These are phyloP conservation scores for Trichophyton rubrum DNA, from an alignment of 2,329 filamentous ascomycete genomes.

Conservation along the genomic window DNA sequence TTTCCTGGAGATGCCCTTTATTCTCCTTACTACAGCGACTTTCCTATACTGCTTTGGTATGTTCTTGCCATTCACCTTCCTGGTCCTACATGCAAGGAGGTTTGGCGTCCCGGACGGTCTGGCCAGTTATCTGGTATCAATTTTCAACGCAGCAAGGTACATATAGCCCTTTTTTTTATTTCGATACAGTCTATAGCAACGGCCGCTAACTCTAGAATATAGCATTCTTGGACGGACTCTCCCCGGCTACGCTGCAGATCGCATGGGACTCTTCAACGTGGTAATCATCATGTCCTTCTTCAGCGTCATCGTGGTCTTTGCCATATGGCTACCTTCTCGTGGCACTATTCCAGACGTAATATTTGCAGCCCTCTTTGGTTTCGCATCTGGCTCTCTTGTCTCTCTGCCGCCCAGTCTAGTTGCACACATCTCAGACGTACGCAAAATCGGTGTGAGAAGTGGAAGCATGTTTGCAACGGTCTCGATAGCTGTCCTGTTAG, in stretches of 20 bases:
- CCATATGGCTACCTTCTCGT: slow-evolving; percentile 41
- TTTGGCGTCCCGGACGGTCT: slow-evolving; percentile 39
- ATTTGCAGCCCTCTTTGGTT: slow-evolving; percentile 57
- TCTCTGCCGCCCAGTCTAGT: slow-evolving; percentile 51
- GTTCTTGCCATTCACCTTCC: slow-evolving; percentile 45
- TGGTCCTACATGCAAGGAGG: slow-evolving; percentile 34
- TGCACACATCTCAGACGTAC: slow-evolving; percentile 57
- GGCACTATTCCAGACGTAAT: slow-evolving; percentile 43
- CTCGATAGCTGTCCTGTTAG: slow-evolving; percentile 52
- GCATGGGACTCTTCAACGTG: slow-evolving; percentile 43
- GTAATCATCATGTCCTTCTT: slow-evolving; percentile 39
- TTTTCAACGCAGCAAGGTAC: slow-evolving; percentile 40
- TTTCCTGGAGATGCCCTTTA: slow-evolving; percentile 37
- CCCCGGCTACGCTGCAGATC: slow-evolving; percentile 43
- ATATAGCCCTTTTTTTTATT: slow-evolving; percentile 1
- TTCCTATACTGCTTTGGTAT: slow-evolving; percentile 51
- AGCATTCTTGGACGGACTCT: slow-evolving; percentile 45
- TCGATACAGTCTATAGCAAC: neutral
- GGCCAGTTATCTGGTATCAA: slow-evolving; percentile 41
- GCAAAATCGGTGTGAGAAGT: slow-evolving; percentile 55
- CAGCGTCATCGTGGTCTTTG: slow-evolving; percentile 38
- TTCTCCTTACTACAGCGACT: slow-evolving; percentile 33
- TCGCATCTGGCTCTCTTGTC: slow-evolving; percentile 54
- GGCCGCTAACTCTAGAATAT: neutral
- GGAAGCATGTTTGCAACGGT: slow-evolving; percentile 52